Conservation (phyloP, 164 flowering plant genomes). For the Chimonanthus salicifolius region DNA sequence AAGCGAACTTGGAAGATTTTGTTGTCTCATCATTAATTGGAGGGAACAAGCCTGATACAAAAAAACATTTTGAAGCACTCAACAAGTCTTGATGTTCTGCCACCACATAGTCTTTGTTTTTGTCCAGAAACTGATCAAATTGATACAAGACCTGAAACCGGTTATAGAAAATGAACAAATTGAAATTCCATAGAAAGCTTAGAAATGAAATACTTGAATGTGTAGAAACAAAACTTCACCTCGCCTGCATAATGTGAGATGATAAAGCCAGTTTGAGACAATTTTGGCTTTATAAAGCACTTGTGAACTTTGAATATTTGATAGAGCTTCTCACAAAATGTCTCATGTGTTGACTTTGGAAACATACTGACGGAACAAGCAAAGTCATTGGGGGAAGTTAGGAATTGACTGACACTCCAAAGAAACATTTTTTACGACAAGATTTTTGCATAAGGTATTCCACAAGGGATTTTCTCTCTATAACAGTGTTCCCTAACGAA, state of each 20-base stretch:
- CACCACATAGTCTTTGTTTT: constrained; percentile 91
- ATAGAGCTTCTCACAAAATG: constrained; percentile 80
- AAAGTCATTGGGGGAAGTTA: background rate
- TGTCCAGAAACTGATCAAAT: constrained; percentile 83
- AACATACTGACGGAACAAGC: constrained; percentile 66
- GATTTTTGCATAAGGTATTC: background rate
- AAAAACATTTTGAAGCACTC: constrained; percentile 66
- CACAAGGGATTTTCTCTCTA: background rate
- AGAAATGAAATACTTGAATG: background rate
- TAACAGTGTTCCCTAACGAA: background rate
- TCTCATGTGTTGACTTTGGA: constrained; percentile 90
- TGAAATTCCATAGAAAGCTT: background rate
- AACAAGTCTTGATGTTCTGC: constrained; percentile 84
- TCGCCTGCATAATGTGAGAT: constrained; percentile 95
- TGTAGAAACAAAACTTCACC: constrained; percentile 31
- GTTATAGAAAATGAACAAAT: constrained; percentile 9
- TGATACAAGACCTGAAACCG: constrained; percentile 74
- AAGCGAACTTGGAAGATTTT: constrained; percentile 68
- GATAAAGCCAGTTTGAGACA: constrained; percentile 67
- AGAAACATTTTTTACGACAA: background rate
- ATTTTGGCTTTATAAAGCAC: constrained; percentile 80
- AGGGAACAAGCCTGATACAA: constrained; percentile 77
- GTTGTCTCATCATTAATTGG: constrained; percentile 52
- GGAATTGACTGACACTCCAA: background rate
- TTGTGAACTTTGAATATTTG: constrained; percentile 72